phyloP scores from a whole-genome alignment of 371 early-diverging fungal genomes.

The Syncephalis plumigaleata region DNA sequence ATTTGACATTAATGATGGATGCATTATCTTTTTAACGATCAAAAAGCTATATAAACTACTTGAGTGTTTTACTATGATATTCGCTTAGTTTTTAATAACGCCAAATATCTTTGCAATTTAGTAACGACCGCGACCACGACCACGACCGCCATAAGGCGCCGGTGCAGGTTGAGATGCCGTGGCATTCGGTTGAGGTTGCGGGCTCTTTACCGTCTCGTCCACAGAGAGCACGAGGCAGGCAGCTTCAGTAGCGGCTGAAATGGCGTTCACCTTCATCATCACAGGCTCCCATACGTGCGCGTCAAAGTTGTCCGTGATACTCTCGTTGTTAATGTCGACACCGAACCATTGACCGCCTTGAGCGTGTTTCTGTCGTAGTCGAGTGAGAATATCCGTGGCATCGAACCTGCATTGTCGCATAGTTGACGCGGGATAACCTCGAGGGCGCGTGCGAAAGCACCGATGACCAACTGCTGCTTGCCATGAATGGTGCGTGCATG shows the following conservation, averaged over 20 bases:
- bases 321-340: slow-evolving; percentile 84
- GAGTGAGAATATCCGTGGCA: slow-evolving; percentile 95
- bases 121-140: not conserved
- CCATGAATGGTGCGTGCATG: slow-evolving; percentile 82
- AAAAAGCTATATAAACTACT: too few species aligned
- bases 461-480: slow-evolving; percentile 93
- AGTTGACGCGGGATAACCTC: slow-evolving; percentile 98
- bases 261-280: slow-evolving; percentile 94
- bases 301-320: slow-evolving; percentile 81
- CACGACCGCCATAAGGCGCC: not conserved
- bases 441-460: slow-evolving; percentile 94
- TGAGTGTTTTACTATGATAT: too few species aligned
- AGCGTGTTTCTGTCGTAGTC: slow-evolving; percentile 90
- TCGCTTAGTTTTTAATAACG: too few species aligned
- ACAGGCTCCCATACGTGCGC: slow-evolving; percentile 99
- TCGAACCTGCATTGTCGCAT: slow-evolving; percentile 99
- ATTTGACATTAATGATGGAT: too few species aligned
- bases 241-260: slow-evolving; percentile 92
- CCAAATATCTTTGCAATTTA: too few species aligned
- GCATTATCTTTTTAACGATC: too few species aligned
- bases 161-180: slow-evolving; percentile 18
- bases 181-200: slow-evolving; percentile 37
- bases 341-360: slow-evolving; percentile 81
- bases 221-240: slow-evolving; percentile 91
- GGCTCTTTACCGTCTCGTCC: slow-evolving; percentile 87